A percentile compares a stretch with the other conserved stretches of the same genome.
These are phyloP conservation scores for sunflower (Helianthus annuus) DNA, from an alignment of 129 eudicot species.

Conservation along the genomic window DNA sequence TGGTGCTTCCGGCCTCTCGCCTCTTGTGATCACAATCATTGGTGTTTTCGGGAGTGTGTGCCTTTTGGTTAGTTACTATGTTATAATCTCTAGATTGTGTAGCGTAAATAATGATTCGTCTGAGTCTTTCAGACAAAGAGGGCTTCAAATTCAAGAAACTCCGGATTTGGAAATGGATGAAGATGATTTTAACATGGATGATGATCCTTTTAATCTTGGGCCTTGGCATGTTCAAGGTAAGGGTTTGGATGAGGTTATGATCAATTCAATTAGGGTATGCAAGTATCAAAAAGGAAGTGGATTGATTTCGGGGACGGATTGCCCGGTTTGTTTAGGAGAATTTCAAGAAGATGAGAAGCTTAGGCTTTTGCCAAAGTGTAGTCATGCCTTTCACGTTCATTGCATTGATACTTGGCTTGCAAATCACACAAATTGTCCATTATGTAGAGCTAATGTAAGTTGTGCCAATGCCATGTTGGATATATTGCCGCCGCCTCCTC, in stretches of 20 bases:
- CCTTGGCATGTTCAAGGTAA: slow-evolving; percentile 47
- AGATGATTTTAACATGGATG: slow-evolving; percentile 33
- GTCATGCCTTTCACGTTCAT: slow-evolving; percentile 68
- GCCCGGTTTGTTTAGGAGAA: slow-evolving; percentile 71
- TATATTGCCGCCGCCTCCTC: slow-evolving; percentile 26
- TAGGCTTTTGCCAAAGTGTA: slow-evolving; percentile 72
- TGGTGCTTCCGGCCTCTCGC: slow-evolving; percentile 53
- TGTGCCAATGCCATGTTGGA: slow-evolving; percentile 24
- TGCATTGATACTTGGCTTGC: slow-evolving; percentile 81
- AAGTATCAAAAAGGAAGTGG: slow-evolving; percentile 63
- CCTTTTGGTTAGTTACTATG: slow-evolving; percentile 74
- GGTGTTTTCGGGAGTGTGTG: slow-evolving; percentile 74
- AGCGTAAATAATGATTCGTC: slow-evolving; percentile 33
- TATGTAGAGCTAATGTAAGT: slow-evolving; percentile 62
- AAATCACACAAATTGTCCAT: slow-evolving; percentile 68
- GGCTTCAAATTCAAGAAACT: slow-evolving; percentile 28
- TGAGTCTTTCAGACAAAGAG: slow-evolving; percentile 30
- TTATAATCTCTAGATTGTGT: slow-evolving; percentile 58
- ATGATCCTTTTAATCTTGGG: slow-evolving; percentile 47
- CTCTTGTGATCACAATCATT: slow-evolving; percentile 67
- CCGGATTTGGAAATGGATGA: slow-evolving; percentile 33
- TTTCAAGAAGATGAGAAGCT: slow-evolving; percentile 65
- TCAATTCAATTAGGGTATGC: slow-evolving; percentile 55
- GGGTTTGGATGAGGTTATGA: slow-evolving; percentile 59
- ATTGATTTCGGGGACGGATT: slow-evolving; percentile 45